Evolutionary conservation across 176 grass and related monocot genomes (phyloP).

Genomic region (Cymbopogon citratus): DNA sequence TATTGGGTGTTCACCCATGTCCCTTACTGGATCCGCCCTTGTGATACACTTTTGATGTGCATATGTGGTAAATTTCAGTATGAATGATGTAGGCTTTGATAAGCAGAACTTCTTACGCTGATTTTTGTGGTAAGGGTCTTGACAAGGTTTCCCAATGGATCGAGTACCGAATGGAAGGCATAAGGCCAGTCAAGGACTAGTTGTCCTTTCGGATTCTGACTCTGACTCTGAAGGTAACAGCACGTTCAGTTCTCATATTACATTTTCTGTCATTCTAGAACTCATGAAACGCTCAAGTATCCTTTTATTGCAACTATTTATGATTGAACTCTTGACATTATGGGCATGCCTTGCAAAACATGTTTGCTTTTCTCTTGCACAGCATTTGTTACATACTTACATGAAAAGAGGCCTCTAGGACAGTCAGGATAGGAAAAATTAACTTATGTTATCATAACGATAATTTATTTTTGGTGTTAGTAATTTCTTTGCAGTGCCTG

Average conservation of each 20-base stretch:
- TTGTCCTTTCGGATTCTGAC: conserved; percentile 51
- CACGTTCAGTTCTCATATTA: not conserved
- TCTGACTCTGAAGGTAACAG: conserved; percentile 67
- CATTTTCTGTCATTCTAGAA: not conserved
- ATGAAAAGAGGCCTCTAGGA: not conserved
- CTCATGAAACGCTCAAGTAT: not conserved
- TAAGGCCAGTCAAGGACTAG: not conserved
- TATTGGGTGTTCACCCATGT: not conserved
- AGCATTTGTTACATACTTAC: conserved; percentile 1
- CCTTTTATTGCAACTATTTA: not conserved
- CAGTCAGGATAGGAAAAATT: not conserved
- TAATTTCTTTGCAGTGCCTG: not conserved
- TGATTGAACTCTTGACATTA: conserved; percentile 1
- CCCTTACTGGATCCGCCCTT: not conserved
- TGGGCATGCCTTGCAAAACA: not conserved
- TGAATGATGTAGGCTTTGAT: conserved; percentile 10
- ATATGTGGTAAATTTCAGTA: conserved; percentile 12
- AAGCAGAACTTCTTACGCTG: not conserved
- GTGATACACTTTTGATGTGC: not conserved
- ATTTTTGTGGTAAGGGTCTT: not conserved
- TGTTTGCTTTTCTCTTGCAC: conserved; percentile 19
- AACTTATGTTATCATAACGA: not conserved
- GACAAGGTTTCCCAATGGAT: conserved; percentile 4
- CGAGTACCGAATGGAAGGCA: conserved; percentile 14
- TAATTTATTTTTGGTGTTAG: not conserved